A percentile compares a stretch with the other conserved stretches of the same genome.
phyloP scores from a whole-genome alignment of 306 rosid genomes.

The Cyclanthera cordifolia region DNA sequence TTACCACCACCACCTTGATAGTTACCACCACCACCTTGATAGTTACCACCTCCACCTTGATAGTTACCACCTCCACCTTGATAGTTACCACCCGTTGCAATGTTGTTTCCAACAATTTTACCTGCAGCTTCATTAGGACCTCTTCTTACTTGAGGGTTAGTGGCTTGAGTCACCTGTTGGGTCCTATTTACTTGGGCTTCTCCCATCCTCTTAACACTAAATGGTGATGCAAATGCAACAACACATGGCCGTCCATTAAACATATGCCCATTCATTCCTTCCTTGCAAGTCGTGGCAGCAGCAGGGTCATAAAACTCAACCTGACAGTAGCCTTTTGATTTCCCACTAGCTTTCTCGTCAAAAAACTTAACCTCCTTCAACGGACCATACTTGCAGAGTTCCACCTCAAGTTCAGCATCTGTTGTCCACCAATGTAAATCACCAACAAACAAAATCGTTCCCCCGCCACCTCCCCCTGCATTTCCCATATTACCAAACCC shows the following conservation, averaged over 20 bases:
- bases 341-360: constrained; percentile 96
- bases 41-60: no score
- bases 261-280: constrained; percentile 71
- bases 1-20: no score
- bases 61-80: constrained; percentile 28
- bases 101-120: constrained; percentile 55
- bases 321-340: constrained; percentile 94
- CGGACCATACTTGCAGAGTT: constrained; percentile 66
- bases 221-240: constrained; percentile 77
- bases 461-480: constrained; percentile 34
- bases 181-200: constrained; percentile 77
- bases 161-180: constrained; percentile 51
- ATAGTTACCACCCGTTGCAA: constrained; percentile 72
- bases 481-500: constrained; percentile 19
- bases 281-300: constrained; percentile 73
- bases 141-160: constrained; percentile 42
- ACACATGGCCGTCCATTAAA: constrained; percentile 89
- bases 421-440: constrained; percentile 99
- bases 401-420: constrained; percentile 78
- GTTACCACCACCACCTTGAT: no score
- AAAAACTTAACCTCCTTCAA: constrained; percentile 90
- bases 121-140: constrained; percentile 53
- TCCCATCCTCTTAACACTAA: constrained; percentile 85
- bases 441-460: constrained; percentile 78
- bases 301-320: constrained; percentile 70